Evolutionary conservation across 2,329 filamentous ascomycete species (phyloP), one percentile per base, ranked within the genome.

Genomic region (Talaromyces funiculosus): DNA sequence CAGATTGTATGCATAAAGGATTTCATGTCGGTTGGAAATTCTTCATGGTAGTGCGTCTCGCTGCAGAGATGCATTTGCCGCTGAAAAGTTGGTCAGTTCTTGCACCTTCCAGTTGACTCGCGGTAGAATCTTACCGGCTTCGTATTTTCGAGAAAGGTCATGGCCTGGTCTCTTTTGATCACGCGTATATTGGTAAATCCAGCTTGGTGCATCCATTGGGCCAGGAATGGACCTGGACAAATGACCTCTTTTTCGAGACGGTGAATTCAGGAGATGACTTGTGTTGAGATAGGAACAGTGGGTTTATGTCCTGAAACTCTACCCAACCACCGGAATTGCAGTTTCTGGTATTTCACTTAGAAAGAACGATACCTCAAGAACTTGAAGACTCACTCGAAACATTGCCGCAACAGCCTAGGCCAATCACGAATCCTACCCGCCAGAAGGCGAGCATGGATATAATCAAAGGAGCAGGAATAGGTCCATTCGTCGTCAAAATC

Each of bases 301-400:
- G 24, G 37, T 53, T 37, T 29, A 53, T 53, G n/a, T 63, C 61
- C 35, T 61, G 61, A 16, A 61, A 63, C 22, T 63, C 61, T 22
- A 61, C 53, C 59, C 59, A 63, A 35, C 59, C 61, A 18, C 61
- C 61, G 12, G 58, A 55, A 33, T 29, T 51, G 29, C 55, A 53
- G 12, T 54, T 65, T 29, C 60, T 62, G 14, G 9, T 29, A 18
- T 14, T 14, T 10, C n/a, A 26, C 33, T 51, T 29, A 45, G 24
- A 20, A 6, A 14, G 18, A 18, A 12, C 10, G 18, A 29, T 12
- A 53, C 2, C 1, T 22, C 22, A 7, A 16, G 7, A 31, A 5
- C 5, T 1, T 4, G 24, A 10, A 40, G 4, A 55, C 60, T 42
- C 18, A 64, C 66, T 38, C 71, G 66, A 37, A 78, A 77, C 49